Evolutionary conservation across 352 stramenopile species (phyloP).

Genomic region (Globisporangium abappressorium): DNA sequence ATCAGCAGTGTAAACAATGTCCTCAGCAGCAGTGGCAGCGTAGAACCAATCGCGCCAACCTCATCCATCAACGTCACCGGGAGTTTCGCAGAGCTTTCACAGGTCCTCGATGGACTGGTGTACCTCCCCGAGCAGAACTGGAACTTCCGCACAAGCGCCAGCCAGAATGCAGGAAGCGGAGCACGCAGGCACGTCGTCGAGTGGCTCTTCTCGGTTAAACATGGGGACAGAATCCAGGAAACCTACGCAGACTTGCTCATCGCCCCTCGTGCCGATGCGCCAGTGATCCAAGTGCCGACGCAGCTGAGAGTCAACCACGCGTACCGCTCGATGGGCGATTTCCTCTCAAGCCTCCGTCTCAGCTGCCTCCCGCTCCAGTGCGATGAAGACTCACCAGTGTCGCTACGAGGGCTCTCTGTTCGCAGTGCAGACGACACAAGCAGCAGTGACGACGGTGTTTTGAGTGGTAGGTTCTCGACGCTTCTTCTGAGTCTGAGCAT

Average conservation of each 20-base stretch:
- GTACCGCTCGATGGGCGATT: constrained; percentile 34
- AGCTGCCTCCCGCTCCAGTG: constrained; percentile 38
- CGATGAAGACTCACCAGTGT: constrained; percentile 36
- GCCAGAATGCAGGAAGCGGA: not conserved
- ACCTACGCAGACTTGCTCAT: constrained; percentile 41
- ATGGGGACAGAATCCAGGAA: constrained; percentile 18
- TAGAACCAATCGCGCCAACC: not conserved
- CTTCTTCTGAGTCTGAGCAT: constrained; percentile 23
- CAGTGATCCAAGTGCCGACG: constrained; percentile 40
- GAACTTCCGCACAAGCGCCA: constrained; percentile 30
- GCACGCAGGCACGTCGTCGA: constrained; percentile 26
- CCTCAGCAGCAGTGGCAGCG: not conserved
- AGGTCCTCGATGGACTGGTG: constrained; percentile 24
- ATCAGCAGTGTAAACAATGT: constrained; percentile 11
- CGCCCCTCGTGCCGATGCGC: constrained; percentile 26
- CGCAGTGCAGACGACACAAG: constrained; percentile 18
- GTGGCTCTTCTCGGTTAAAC: constrained; percentile 43
- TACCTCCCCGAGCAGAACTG: constrained; percentile 51
- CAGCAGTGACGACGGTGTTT: constrained; percentile 18
- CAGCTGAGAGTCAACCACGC: constrained; percentile 19
- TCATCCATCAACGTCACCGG: constrained; percentile 12
- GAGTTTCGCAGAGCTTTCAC: constrained; percentile 18
- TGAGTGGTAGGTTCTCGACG: constrained; percentile 2
- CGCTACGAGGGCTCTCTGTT: constrained; percentile 37
- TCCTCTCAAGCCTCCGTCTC: constrained; percentile 37